Conservation (phyloP, 1,284 basidiomycete genomes). For the Microstroma glucosiphilum region DNA sequence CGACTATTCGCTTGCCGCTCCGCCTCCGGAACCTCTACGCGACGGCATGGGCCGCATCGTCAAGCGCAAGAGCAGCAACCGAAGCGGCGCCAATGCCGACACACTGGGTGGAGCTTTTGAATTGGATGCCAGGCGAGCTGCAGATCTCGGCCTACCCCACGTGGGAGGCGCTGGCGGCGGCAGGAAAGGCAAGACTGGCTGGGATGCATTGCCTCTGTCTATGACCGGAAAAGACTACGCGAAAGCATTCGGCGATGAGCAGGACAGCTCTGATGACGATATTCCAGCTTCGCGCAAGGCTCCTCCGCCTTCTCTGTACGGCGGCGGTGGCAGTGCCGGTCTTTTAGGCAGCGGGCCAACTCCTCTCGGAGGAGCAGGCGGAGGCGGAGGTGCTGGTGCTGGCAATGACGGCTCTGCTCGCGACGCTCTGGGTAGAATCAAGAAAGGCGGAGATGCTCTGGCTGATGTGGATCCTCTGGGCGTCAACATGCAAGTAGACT, state of each 20-base stretch:
- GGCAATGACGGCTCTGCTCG: constrained; percentile 20
- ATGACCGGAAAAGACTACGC: constrained; percentile 48
- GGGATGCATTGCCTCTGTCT: constrained; percentile 35
- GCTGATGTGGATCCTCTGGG: constrained; percentile 95
- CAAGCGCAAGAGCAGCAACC: background rate
- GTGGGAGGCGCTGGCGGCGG: constrained; percentile 18
- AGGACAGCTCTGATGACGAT: constrained; percentile 44
- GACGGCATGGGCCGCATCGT: constrained; percentile 39
- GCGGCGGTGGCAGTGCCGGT: constrained; percentile 19
- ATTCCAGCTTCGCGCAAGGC: constrained; percentile 21
- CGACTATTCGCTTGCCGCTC: constrained; percentile 44
- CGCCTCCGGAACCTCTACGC: constrained; percentile 31
- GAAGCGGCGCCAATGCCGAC: background rate
- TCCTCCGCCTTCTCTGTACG: constrained; percentile 17
- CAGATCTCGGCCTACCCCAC: constrained; percentile 16
- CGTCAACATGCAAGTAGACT: constrained; percentile 86
- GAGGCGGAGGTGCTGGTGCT: constrained; percentile 22
- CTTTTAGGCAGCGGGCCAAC: constrained; percentile 30
- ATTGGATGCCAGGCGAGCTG: constrained; percentile 10
- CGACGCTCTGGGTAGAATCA: constrained; percentile 29
- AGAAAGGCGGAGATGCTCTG: constrained; percentile 58
- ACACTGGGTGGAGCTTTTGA: constrained; percentile 2
- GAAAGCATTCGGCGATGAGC: constrained; percentile 40
- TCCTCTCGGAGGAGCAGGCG: constrained; percentile 16
- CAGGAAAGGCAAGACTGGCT: constrained; percentile 35